phyloP scores from a whole-genome alignment of 1,284 basidiomycete genomes.

The Ganoderma resinaceum region DNA sequence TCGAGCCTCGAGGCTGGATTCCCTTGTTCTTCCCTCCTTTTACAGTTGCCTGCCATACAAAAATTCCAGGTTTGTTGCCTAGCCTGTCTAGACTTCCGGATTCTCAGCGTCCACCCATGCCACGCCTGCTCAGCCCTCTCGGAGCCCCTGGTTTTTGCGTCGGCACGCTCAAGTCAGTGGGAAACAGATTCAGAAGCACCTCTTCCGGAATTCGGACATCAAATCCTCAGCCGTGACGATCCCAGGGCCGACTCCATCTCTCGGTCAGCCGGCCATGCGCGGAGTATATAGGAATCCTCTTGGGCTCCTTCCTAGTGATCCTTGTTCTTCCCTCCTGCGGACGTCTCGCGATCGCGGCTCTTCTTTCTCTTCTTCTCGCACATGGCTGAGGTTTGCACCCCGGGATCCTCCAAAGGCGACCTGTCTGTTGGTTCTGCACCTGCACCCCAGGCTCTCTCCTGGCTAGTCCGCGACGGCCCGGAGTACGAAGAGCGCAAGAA shows the following conservation, averaged over 20 bases:
- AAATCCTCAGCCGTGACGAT: not conserved
- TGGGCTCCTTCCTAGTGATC: not conserved
- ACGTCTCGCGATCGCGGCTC: not conserved
- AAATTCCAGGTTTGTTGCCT: not conserved
- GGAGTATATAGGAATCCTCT: not conserved
- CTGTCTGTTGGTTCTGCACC: not conserved
- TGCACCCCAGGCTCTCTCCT: conserved; percentile 7
- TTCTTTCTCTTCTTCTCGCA: not conserved
- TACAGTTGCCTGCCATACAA: not conserved
- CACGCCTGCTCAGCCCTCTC: not conserved
- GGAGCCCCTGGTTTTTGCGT: not conserved
- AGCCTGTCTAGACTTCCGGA: conserved; percentile 1
- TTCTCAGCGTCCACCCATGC: not conserved
- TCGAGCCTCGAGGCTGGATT: conserved; percentile 4
- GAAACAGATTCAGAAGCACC: conserved; percentile 1
- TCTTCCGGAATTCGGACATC: not conserved
- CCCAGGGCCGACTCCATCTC: not conserved
- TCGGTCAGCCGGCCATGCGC: not conserved
- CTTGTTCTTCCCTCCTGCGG: not conserved
- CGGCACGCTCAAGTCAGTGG: not conserved
- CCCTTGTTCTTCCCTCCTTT: not conserved
- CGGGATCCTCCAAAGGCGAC: not conserved
- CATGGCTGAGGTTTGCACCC: not conserved
- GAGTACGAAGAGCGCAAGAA: conserved; percentile 37
- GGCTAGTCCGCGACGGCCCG: conserved; percentile 34